Conservation (phyloP, 2,329 filamentous ascomycete genomes). For the Xylaria polymorpha region DNA sequence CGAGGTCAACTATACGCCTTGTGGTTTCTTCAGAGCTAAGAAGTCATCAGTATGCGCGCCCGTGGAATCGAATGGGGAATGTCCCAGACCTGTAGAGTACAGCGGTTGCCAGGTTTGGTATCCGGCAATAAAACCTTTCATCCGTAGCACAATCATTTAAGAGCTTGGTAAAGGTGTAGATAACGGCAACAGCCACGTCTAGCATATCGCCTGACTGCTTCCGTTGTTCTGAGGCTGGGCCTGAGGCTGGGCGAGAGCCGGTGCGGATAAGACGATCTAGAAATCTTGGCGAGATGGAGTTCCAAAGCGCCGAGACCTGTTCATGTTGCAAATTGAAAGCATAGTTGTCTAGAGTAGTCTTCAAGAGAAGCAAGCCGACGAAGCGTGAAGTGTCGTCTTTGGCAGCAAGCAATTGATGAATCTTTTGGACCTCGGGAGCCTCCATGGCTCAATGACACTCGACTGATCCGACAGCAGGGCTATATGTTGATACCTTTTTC, state of each 20-base stretch:
- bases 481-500: not conserved
- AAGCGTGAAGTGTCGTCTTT: conserved; percentile 76
- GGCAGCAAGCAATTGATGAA: conserved; percentile 65
- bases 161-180: conserved; percentile 70
- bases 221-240: conserved; percentile 48
- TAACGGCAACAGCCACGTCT: conserved; percentile 69
- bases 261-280: conserved; percentile 71
- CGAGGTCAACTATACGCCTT: conserved; percentile 65
- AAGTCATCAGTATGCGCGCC: conserved; percentile 12
- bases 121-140: conserved; percentile 62
- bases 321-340: conserved; percentile 63
- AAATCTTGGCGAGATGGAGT: conserved; percentile 70
- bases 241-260: conserved; percentile 51
- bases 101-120: conserved; percentile 64
- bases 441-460: conserved; percentile 26
- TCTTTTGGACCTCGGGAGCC: conserved; percentile 56
- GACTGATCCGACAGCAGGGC: not conserved
- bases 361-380: conserved; percentile 73
- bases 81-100: conserved; percentile 55
- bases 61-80: not conserved
- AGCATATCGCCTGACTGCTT: conserved; percentile 69
- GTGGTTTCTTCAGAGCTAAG: conserved; percentile 65
- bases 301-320: conserved; percentile 64
- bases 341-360: conserved; percentile 70
- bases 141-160: conserved; percentile 61